Conservation (phyloP, 2,329 filamentous ascomycete genomes). For the Cyphellophora europaea region DNA sequence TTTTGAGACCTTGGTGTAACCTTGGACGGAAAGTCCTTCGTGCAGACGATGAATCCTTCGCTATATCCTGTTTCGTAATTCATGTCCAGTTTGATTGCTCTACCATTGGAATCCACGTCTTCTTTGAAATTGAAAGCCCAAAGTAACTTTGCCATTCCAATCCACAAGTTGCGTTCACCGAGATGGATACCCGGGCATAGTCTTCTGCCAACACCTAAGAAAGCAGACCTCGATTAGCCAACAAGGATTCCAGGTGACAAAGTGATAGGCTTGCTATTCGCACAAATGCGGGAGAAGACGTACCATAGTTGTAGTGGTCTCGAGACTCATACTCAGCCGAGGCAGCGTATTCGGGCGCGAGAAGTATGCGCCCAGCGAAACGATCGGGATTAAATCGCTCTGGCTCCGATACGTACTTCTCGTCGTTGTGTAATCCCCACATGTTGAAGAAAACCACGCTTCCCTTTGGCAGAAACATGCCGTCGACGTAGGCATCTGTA, state of each 20-base stretch:
- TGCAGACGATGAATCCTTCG: constrained; percentile 6
- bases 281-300: neutral
- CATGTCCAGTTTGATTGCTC: constrained; percentile 10
- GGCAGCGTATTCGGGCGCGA: constrained; percentile 28
- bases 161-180: constrained; percentile 39
- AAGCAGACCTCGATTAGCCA: constrained; percentile 29
- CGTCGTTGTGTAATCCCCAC: constrained; percentile 35
- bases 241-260: neutral
- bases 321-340: constrained; percentile 24
- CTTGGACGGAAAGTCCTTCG: constrained; percentile 4
- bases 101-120: constrained; percentile 5
- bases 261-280: constrained; percentile 6
- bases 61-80: constrained; percentile 9
- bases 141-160: constrained; percentile 39
- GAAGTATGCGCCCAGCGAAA: constrained; percentile 19
- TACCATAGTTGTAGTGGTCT: constrained; percentile 22
- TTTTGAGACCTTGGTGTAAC: constrained; percentile 5
- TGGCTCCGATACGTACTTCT: constrained; percentile 28
- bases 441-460: constrained; percentile 37
- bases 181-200: constrained; percentile 41
- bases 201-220: constrained; percentile 33
- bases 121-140: constrained; percentile 34
- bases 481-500: constrained; percentile 38
- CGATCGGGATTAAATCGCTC: constrained; percentile 31
- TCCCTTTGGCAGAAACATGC: constrained; percentile 36